Evolutionary conservation across 1,284 basidiomycete species (phyloP), one percentile per base, ranked within the genome.

Genomic region (Irpex sp.): DNA sequence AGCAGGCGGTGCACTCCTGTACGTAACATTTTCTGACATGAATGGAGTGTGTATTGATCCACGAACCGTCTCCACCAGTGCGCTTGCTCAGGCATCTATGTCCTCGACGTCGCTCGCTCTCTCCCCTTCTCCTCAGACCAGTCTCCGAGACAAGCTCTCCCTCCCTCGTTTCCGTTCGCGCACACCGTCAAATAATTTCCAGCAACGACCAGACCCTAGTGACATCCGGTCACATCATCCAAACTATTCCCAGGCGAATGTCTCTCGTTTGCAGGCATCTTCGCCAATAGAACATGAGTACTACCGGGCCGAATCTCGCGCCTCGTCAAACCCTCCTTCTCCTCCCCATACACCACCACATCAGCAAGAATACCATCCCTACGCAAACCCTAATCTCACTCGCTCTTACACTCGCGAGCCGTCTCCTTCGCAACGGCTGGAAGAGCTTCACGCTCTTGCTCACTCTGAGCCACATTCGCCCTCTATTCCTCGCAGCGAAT

Each of bases 361-460:
- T 40, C 65, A 71, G 5, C 64, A 66, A 13, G 70, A 73, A 57
- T 73, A 72, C 48, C 89, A 92, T 75, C 91, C 91, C 47, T 92
- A 91, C 70, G 91, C 90, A 60, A 91, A 92, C 68, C 89, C 91
- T 5, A 87, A 91, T 64, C 76, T 88, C 13, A 69, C 69, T 26
- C 68, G 67, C n/a, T 37, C 63, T 76, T 79, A 55, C 67, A 75
- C 63, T 47, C 70, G 58, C 76, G 66, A 81, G 60, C 77, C 76
- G 57, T 71, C 77, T 57, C 65, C n/a, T 64, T 66, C 54, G 65
- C 69, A 36, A 65, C 72, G 61, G 66, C 71, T 62, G 67, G 72
- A 65, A 62, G 63, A 64, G 31, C 56, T 62, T 13, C 65, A 65
- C 34, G 60, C 57, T 34, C 54, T 68, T 8, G 59, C 66, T 11